Evolutionary conservation across 495 filamentous ascomycete species (phyloP).

Genomic region (Astrothelium macrocarpum): DNA sequence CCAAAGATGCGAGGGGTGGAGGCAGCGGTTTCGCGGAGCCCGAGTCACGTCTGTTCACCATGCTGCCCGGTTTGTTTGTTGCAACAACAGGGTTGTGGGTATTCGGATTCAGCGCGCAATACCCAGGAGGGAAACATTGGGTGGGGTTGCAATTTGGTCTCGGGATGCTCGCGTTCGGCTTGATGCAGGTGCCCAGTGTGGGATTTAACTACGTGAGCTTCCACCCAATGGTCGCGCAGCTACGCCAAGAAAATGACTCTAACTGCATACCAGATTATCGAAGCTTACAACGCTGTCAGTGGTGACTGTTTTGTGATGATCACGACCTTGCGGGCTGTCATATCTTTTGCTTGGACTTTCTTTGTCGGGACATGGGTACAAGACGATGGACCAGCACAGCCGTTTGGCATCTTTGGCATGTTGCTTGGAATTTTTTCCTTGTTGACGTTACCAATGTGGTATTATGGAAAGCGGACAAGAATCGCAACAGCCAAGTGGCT

Average conservation of each 20-base stretch:
- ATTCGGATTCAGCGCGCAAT: slow-evolving; percentile 23
- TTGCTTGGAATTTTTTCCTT: slow-evolving; percentile 25
- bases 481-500: slow-evolving; percentile 20
- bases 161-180: slow-evolving; percentile 24
- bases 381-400: slow-evolving; percentile 18
- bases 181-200: slow-evolving; percentile 27
- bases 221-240: background rate
- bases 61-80: slow-evolving; percentile 23
- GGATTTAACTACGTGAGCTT: slow-evolving; percentile 27
- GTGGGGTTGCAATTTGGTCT: slow-evolving; percentile 22
- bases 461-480: slow-evolving; percentile 21
- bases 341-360: slow-evolving; percentile 28
- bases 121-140: slow-evolving; percentile 22
- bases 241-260: background rate
- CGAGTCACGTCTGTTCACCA: slow-evolving; percentile 20
- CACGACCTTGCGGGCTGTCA: slow-evolving; percentile 21
- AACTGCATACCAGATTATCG: slow-evolving; percentile 18
- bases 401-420: slow-evolving; percentile 30
- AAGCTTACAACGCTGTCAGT: slow-evolving; percentile 24
- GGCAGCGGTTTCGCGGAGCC: slow-evolving; percentile 24
- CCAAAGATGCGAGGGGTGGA: slow-evolving; percentile 10
- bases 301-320: slow-evolving; percentile 28
- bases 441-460: slow-evolving; percentile 19
- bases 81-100: slow-evolving; percentile 22
- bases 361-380: slow-evolving; percentile 23